These are phyloP conservation scores for Auriscalpium orientale DNA, from an alignment of 768 basidiomycete genomes.

Conservation along the genomic window DNA sequence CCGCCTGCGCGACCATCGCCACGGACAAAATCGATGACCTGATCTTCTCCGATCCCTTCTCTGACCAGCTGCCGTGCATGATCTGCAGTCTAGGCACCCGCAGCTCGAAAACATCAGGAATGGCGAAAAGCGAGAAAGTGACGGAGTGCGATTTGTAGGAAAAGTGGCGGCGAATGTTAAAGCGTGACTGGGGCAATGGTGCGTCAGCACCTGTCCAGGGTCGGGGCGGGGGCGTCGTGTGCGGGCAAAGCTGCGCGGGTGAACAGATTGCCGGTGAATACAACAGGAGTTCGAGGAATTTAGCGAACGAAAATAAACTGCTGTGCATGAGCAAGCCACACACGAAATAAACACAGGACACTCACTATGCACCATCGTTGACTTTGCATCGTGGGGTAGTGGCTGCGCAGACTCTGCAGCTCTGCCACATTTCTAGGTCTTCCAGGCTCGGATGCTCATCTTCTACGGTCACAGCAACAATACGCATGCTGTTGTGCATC, in stretches of 20 bases:
- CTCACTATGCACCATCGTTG: constrained; percentile 48
- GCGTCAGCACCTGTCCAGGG: constrained; percentile 15
- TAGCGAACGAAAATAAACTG: constrained; percentile 39
- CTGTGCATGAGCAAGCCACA: constrained; percentile 36
- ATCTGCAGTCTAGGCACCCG: constrained; percentile 56
- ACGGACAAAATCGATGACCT: not conserved
- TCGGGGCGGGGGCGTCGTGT: constrained; percentile 6
- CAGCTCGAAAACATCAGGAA: constrained; percentile 56
- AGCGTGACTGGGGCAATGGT: constrained; percentile 23
- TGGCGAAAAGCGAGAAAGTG: constrained; percentile 36
- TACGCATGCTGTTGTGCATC: constrained; percentile 8
- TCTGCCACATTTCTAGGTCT: constrained; percentile 38
- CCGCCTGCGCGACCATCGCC: constrained; percentile 16
- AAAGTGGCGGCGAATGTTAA: constrained; percentile 37
- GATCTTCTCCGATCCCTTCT: constrained; percentile 15
- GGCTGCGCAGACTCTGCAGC: constrained; percentile 41
- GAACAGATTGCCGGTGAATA: constrained; percentile 26
- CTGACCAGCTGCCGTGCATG: constrained; percentile 20
- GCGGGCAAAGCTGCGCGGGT: constrained; percentile 10
- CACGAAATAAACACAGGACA: constrained; percentile 23
- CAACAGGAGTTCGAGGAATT: constrained; percentile 21
- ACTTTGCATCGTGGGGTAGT: constrained; percentile 28
- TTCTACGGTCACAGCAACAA: not conserved
- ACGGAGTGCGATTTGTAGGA: constrained; percentile 28
- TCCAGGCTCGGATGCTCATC: constrained; percentile 10